phyloP scores from a whole-genome alignment of 768 basidiomycete genomes.

The Serendipita indica region DNA sequence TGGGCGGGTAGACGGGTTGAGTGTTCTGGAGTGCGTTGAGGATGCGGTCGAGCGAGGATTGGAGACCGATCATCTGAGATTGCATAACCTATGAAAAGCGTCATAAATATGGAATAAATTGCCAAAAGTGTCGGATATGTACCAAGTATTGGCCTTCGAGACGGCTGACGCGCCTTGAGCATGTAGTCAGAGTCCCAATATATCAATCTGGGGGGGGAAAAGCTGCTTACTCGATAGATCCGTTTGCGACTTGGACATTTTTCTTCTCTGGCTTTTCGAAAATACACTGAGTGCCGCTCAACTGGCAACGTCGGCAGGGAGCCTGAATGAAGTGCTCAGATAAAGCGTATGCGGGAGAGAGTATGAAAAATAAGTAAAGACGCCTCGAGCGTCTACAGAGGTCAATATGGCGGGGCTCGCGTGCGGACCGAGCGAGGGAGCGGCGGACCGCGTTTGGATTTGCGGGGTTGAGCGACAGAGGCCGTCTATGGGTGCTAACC shows the following conservation, averaged over 20 bases:
- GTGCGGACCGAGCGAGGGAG: neutral
- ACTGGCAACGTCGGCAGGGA: constrained; percentile 80
- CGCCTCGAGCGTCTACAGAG: constrained; percentile 35
- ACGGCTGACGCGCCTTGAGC: constrained; percentile 55
- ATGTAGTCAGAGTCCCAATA: constrained; percentile 18
- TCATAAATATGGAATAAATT: neutral
- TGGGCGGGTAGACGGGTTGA: constrained; percentile 18
- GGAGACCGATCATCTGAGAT: constrained; percentile 91
- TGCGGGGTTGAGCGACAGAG: neutral
- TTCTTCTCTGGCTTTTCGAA: constrained; percentile 92
- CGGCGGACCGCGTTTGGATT: neutral
- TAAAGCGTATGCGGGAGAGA: neutral
- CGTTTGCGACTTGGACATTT: constrained; percentile 37
- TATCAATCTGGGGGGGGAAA: constrained; percentile 9
- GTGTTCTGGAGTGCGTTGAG: constrained; percentile 44
- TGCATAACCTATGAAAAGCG: constrained; percentile 54
- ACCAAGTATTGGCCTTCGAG: constrained; percentile 80
- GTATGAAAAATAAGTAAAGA: constrained; percentile 23
- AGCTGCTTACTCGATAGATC: constrained; percentile 55
- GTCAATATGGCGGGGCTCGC: neutral
- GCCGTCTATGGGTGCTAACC: neutral
- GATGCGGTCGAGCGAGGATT: constrained; percentile 75
- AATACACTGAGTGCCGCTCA: constrained; percentile 63
- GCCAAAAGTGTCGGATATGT: constrained; percentile 17
- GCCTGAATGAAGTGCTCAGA: constrained; percentile 36